Conservation (phyloP, 352 stramenopile genomes). For the Phytophthora kernoviae region DNA sequence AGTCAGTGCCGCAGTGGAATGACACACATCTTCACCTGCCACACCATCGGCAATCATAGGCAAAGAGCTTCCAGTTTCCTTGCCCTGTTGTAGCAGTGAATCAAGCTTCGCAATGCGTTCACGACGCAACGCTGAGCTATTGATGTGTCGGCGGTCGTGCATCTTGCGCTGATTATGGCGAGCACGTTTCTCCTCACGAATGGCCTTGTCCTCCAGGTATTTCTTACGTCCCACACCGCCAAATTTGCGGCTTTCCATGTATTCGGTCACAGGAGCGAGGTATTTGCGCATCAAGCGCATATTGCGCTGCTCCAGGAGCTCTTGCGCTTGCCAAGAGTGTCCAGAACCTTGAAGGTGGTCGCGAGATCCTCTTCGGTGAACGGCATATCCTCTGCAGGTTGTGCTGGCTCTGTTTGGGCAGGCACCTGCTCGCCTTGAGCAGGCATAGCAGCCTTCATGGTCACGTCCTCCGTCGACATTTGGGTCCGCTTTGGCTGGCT, state of each 20-base stretch:
- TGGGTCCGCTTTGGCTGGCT: conserved; percentile 21
- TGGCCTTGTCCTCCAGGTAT: conserved; percentile 88
- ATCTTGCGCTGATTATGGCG: conserved; percentile 86
- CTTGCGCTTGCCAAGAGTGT: conserved; percentile 53
- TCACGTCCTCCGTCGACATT: conserved; percentile 44
- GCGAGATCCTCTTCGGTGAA: conserved; percentile 74
- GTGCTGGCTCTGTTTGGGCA: background rate
- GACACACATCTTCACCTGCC: conserved; percentile 64
- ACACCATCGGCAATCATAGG: conserved; percentile 94
- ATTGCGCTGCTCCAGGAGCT: conserved; percentile 70
- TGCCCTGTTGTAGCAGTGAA: conserved; percentile 86
- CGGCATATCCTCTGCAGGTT: conserved; percentile 51
- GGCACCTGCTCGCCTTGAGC: conserved; percentile 8
- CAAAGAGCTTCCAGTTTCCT: conserved; percentile 51
- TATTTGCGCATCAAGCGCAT: conserved; percentile 83
- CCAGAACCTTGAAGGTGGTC: conserved; percentile 71
- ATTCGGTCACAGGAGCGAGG: conserved; percentile 76
- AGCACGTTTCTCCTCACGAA: conserved; percentile 85
- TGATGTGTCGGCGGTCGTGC: conserved; percentile 94
- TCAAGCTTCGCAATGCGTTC: conserved; percentile 93
- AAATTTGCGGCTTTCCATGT: conserved; percentile 87
- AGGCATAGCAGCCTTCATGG: conserved; percentile 24
- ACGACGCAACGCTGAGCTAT: conserved; percentile 87
- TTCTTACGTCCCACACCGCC: conserved; percentile 84
- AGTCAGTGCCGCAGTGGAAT: conserved; percentile 42